Conservation (phyloP, 371 early-diverging fungal genomes). For the Rhizopus delemar region DNA sequence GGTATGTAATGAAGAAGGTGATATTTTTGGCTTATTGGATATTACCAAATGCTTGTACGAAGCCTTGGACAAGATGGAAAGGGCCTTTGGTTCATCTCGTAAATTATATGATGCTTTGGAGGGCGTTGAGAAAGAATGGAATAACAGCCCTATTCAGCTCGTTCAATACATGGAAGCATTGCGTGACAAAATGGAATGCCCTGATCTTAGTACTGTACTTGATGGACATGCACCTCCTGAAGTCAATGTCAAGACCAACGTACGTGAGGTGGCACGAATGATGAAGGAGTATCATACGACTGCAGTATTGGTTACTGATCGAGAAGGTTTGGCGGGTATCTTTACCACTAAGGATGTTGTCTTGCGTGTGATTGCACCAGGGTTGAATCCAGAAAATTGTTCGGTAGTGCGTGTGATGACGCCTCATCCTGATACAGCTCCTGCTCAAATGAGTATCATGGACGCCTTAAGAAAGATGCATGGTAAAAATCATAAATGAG, state of each 20-base stretch:
- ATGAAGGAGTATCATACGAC: conserved; percentile 86
- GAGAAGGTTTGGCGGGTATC: conserved; percentile 79
- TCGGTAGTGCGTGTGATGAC: conserved; percentile 92
- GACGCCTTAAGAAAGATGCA: conserved; percentile 91
- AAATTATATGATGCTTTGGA: conserved; percentile 90
- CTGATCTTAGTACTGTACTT: conserved; percentile 77
- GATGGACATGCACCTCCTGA: conserved; percentile 58
- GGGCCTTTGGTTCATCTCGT: conserved; percentile 86
- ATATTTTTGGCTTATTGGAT: conserved; percentile 92
- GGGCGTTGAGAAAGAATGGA: conserved; percentile 89
- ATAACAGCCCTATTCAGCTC: conserved; percentile 37
- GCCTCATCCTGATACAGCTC: conserved; percentile 87
- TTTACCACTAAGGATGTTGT: conserved; percentile 90
- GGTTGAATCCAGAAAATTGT: conserved; percentile 80
- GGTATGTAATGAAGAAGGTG: conserved; percentile 89
- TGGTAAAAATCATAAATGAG: conserved; percentile 39
- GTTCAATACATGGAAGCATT: conserved; percentile 57
- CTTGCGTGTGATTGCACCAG: conserved; percentile 89
- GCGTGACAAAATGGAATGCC: conserved; percentile 79
- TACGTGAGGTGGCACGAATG: conserved; percentile 81
- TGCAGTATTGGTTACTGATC: conserved; percentile 82
- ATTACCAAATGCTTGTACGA: conserved; percentile 96
- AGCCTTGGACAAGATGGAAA: conserved; percentile 91
- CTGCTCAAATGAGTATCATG: conserved; percentile 73
- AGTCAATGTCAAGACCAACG: conserved; percentile 77